Percentiles rank a stretch among this genome's conserved stretches.
Evolutionary conservation across 441 rosid species (phyloP).

Genomic region (Jatropha multifida): DNA sequence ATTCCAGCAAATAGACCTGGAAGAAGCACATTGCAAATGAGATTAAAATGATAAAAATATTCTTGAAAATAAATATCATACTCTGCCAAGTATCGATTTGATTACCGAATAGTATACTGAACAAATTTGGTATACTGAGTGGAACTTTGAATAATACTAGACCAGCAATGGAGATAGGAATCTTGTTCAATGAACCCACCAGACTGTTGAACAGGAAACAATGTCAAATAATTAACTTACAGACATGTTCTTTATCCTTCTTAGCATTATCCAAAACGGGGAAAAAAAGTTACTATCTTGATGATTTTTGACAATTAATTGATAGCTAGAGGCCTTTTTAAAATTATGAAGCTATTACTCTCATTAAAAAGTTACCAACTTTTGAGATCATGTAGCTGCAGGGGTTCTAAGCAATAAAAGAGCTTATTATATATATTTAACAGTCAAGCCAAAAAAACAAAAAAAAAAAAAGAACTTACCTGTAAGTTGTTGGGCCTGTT

Average conservation of each 20-base stretch:
- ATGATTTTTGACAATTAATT: neutral
- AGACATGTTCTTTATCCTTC: neutral
- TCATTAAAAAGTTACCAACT: neutral
- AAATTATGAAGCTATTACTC: neutral
- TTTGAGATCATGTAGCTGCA: neutral
- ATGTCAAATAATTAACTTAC: neutral
- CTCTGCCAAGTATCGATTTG: conserved; percentile 12
- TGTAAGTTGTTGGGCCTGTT: conserved; percentile 94
- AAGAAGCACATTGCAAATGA: conserved; percentile 14
- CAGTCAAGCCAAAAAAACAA: neutral
- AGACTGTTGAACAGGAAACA: conserved; percentile 45
- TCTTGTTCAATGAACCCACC: conserved; percentile 94
- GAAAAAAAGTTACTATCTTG: neutral
- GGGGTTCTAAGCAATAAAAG: neutral
- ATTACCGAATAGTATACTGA: conserved; percentile 88
- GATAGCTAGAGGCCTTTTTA: neutral
- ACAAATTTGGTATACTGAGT: conserved; percentile 61
- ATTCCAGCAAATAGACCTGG: conserved; percentile 90
- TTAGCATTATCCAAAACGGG: neutral
- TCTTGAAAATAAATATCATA: neutral
- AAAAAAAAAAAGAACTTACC: conserved; percentile 33
- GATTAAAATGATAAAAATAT: neutral
- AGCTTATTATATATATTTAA: neutral
- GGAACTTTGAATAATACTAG: conserved; percentile 77
- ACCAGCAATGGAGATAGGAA: conserved; percentile 86